Percentiles rank a stretch among this genome's conserved stretches.
Evolutionary conservation across 768 basidiomycete genomes (phyloP).

Genomic region (Sporobolomyces roseus): DNA sequence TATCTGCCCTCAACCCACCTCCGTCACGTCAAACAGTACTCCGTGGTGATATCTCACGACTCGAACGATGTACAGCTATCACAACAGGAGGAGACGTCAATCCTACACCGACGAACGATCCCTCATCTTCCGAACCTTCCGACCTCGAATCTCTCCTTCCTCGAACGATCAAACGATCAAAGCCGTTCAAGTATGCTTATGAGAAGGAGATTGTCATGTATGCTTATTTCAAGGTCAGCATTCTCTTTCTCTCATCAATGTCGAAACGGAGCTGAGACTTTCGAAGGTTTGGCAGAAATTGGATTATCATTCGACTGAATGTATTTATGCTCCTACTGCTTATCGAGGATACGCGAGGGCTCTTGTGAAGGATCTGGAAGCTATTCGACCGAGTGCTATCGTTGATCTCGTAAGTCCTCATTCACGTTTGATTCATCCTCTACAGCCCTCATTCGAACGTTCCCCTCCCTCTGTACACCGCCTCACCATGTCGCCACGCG

Average conservation of each 20-base stretch:
- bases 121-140: slow-evolving; percentile 51
- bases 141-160: slow-evolving; percentile 25
- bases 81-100: slow-evolving; percentile 78
- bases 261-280: too few relatives aligned
- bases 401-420: slow-evolving; percentile 90
- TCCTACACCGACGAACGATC: not conserved
- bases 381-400: slow-evolving; percentile 86
- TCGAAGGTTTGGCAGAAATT: slow-evolving; percentile 73
- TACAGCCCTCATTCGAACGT: not conserved
- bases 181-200: slow-evolving; percentile 99
- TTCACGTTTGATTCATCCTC: too few relatives aligned
- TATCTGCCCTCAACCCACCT: not conserved
- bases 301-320: slow-evolving; percentile 98
- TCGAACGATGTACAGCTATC: slow-evolving; percentile 88
- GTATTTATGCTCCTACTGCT: slow-evolving; percentile 97
- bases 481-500: slow-evolving; percentile 43
- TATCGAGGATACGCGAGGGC: slow-evolving; percentile 93
- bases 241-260: too few relatives aligned
- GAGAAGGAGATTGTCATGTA: slow-evolving; percentile 99
- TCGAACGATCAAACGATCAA: slow-evolving; percentile 81
- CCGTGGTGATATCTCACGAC: slow-evolving; percentile 91
- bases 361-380: slow-evolving; percentile 93
- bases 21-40: slow-evolving; percentile 63
- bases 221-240: slow-evolving; percentile 72
- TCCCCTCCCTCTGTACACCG: not conserved